These are phyloP conservation scores for Hyaloscypha finlandica DNA, from an alignment of 495 filamentous ascomycete species.

Conservation along the genomic window DNA sequence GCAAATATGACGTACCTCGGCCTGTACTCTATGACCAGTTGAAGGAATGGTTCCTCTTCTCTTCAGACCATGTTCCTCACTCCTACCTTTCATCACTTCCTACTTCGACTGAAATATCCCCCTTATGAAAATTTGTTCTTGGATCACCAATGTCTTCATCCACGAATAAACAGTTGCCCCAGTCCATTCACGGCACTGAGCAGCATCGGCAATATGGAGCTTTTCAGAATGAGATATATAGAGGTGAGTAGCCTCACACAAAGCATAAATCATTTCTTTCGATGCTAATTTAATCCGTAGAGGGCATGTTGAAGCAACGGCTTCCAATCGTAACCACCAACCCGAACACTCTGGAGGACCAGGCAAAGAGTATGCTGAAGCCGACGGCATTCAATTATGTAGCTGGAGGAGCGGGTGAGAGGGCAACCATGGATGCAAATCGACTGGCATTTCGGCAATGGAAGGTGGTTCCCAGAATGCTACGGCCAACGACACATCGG, in stretches of 20 bases:
- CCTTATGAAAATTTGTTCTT: neutral
- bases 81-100: neutral
- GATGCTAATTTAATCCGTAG: constrained; percentile 42
- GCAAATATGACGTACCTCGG: constrained; percentile 2
- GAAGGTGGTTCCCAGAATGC: constrained; percentile 50
- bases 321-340: constrained; percentile 60
- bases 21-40: neutral
- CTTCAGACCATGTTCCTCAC: neutral
- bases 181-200: constrained; percentile 13
- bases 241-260: constrained; percentile 5
- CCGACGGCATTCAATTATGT: constrained; percentile 60
- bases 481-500: constrained; percentile 42
- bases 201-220: constrained; percentile 26
- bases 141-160: constrained; percentile 11
- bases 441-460: constrained; percentile 65
- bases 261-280: constrained; percentile 16
- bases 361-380: constrained; percentile 51
- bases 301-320: constrained; percentile 48
- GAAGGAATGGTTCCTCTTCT: neutral
- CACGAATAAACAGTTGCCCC: constrained; percentile 20
- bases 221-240: constrained; percentile 27
- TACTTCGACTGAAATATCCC: neutral
- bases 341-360: constrained; percentile 58
- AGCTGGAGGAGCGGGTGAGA: constrained; percentile 64
- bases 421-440: constrained; percentile 66